Conservation (phyloP, 129 eudicot genomes). For the Arctium minus region DNA sequence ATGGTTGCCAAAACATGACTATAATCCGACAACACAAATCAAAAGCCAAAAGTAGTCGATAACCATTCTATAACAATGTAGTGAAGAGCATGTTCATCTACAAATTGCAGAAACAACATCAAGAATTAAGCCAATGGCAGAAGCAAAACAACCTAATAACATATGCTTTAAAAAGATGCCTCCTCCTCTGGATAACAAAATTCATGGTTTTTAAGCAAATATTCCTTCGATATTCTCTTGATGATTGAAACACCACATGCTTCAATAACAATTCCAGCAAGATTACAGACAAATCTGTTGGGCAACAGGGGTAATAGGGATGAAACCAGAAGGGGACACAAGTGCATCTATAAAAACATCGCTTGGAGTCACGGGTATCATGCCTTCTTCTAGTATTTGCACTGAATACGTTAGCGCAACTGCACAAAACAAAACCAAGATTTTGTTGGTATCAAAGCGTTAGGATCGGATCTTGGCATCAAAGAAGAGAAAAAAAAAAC, state of each 20-base stretch:
- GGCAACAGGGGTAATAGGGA: constrained; percentile 64
- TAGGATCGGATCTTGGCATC: background rate
- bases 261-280: background rate
- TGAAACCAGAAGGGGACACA: constrained; percentile 79
- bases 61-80: background rate
- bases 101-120: background rate
- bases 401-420: constrained; percentile 93
- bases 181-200: background rate
- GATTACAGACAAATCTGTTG: constrained; percentile 19
- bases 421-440: constrained; percentile 25
- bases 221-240: background rate
- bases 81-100: background rate
- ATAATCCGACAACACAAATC: too few relatives aligned
- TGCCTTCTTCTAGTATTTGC: constrained; percentile 82
- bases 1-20: too few relatives aligned
- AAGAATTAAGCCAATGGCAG: background rate
- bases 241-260: background rate
- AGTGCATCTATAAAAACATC: constrained; percentile 76
- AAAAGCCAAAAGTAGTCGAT: background rate
- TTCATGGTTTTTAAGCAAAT: background rate
- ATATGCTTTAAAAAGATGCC: background rate
- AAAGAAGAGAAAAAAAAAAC: background rate
- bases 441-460: background rate
- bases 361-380: constrained; percentile 74
- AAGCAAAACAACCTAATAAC: background rate